A percentile compares a stretch with the other conserved stretches of the same genome.
Conservation (phyloP, 805 yeast species). For the Teunomyces funiuensis region DNA sequence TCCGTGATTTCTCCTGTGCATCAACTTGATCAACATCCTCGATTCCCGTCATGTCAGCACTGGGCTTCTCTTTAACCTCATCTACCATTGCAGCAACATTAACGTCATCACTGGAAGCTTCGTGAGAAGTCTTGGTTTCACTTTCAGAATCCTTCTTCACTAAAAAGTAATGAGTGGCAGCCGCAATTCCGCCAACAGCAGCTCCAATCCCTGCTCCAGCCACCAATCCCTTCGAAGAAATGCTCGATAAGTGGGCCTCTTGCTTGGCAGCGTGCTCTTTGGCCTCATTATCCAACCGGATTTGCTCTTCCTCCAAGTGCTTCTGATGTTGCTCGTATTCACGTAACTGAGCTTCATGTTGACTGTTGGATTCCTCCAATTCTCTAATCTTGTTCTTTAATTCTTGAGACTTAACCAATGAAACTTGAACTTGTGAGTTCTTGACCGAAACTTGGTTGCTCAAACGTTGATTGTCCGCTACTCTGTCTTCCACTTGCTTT, state of each 20-base stretch:
- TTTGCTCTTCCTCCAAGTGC: neutral
- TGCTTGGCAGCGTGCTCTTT: slow-evolving; percentile 6
- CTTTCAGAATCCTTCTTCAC: too few species aligned
- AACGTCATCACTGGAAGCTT: too few species aligned
- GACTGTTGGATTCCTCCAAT: slow-evolving; percentile 20
- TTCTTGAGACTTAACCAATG: slow-evolving; percentile 49
- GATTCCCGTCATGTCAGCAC: slow-evolving; percentile 29
- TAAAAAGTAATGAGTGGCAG: neutral
- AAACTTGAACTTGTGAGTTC: slow-evolving; percentile 66
- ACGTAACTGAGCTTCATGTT: slow-evolving; percentile 24
- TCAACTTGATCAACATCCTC: slow-evolving; percentile 16
- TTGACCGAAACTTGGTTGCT: slow-evolving; percentile 63
- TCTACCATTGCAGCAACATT: slow-evolving; percentile 20
- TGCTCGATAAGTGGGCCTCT: neutral
- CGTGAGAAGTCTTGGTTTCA: too few species aligned
- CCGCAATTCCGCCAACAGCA: slow-evolving; percentile 10
- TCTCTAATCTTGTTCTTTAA: slow-evolving; percentile 29
- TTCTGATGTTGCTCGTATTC: slow-evolving; percentile 2
- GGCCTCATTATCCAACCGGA: slow-evolving; percentile 4
- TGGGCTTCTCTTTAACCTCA: slow-evolving; percentile 27
- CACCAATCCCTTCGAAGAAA: slow-evolving; percentile 1
- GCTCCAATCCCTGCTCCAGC: slow-evolving; percentile 13
- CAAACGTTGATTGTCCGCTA: slow-evolving; percentile 59
- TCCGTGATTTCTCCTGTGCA: neutral
- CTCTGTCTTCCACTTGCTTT: slow-evolving; percentile 51